phyloP scores from a whole-genome alignment of 257 asterid species.

The Agastache rugosa region DNA sequence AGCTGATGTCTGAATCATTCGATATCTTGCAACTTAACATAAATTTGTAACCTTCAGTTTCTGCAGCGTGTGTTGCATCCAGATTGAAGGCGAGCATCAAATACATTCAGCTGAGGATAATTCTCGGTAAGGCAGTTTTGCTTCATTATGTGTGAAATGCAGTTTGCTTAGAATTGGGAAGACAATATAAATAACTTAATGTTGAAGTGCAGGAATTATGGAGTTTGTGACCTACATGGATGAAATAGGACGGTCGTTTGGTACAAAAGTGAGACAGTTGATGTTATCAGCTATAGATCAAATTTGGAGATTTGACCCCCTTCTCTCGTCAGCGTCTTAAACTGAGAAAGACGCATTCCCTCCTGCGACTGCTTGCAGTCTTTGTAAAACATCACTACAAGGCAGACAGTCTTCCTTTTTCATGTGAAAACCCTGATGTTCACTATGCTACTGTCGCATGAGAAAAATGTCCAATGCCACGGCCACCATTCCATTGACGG shows the following conservation, averaged over 20 bases:
- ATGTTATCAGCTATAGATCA: constrained; percentile 39
- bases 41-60: constrained; percentile 48
- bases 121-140: constrained; percentile 58
- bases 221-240: constrained; percentile 45
- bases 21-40: neutral
- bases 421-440: neutral
- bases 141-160: neutral
- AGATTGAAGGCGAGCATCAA: constrained; percentile 58
- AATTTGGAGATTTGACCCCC: constrained; percentile 33
- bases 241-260: constrained; percentile 34
- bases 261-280: constrained; percentile 35
- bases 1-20: neutral
- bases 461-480: neutral
- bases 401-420: neutral
- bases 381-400: neutral
- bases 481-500: no score
- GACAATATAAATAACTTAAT: constrained; percentile 7
- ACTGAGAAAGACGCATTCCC: neutral
- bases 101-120: constrained; percentile 56
- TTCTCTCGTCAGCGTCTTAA: neutral
- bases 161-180: constrained; percentile 10
- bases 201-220: constrained; percentile 49
- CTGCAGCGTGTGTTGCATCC: constrained; percentile 35
- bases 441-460: neutral
- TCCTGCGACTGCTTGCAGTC: neutral